Base-by-base conservation (phyloP, 2,329 filamentous ascomycete species). In the Venturiaceae sp. region DNA sequence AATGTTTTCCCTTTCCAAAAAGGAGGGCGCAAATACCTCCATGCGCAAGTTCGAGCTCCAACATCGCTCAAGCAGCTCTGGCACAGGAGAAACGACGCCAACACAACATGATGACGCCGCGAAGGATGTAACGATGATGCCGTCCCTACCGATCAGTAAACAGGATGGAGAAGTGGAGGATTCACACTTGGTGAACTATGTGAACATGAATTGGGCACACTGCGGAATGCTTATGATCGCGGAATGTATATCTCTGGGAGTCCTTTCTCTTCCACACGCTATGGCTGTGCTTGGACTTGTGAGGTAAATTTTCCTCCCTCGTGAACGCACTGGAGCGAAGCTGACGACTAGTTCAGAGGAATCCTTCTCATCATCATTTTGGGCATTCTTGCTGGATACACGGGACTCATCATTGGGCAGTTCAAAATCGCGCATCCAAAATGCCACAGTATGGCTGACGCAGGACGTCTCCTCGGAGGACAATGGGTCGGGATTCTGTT, bases 391-490 rank as follows among this genome's bases (percentile, higher is more conserved):
- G 75, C 82, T 2, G 81, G 77, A n/a, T 85, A 84, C 65, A 83
- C 81, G 1, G 81, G 82, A 50, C 83, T 78, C 64, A 75, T 84
- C 5, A 77, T 85, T 53, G 82, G 80, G 19, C 78, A 83, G 64
- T 82, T 84, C 71, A 82, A 82, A 64, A 68, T 78, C 57, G 71
- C 67, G 46, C 78, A 80, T 64, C 84, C 85, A 2, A 72, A 82
- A 14, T 77, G 88, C 54, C 78, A 80, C 44, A 84, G 82, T 65
- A 87, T 88, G 67, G 83, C 84, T 23, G 86, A 90, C 64, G 85
- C 83, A 14, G 85, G 84, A 2, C 74, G 79, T 47, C 74, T 88
- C 53, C 74, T 89, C 54, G 75, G 77, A 60, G 87, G 87, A 8
- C 73, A 71, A 19, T 28, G 23, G 23, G 23, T 28, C 16, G 23